These are phyloP conservation scores for Candida loeiensis DNA, from an alignment of 805 yeast species.

Conservation along the genomic window DNA sequence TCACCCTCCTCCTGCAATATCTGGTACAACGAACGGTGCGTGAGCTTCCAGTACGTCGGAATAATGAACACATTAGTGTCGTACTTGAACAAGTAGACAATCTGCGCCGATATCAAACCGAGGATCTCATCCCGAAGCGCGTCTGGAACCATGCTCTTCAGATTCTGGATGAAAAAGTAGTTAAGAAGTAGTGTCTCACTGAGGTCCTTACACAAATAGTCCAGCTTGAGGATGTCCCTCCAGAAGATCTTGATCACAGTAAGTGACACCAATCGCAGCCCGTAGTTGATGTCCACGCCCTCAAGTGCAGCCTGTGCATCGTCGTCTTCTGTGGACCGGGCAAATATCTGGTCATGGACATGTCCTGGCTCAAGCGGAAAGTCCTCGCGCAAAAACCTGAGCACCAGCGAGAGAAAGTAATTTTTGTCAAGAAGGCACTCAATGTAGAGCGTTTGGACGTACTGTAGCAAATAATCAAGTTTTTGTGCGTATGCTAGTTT, in stretches of 20 bases:
- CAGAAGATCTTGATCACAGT: constrained; percentile 66
- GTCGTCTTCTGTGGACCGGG: constrained; percentile 19
- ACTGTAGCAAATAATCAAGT: constrained; percentile 56
- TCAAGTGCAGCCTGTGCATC: constrained; percentile 13
- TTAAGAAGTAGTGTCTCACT: constrained; percentile 56
- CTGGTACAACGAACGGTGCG: constrained; percentile 47
- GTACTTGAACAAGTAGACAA: constrained; percentile 42
- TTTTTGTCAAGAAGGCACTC: constrained; percentile 64
- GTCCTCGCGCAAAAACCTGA: constrained; percentile 45
- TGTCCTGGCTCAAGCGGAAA: constrained; percentile 28
- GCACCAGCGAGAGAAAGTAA: constrained; percentile 60
- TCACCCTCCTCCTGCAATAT: constrained; percentile 23
- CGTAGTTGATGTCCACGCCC: constrained; percentile 27
- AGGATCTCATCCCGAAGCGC: constrained; percentile 32
- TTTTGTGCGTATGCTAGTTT: constrained; percentile 44
- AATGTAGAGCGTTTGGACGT: constrained; percentile 62
- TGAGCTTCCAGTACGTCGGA: constrained; percentile 58
- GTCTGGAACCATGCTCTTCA: constrained; percentile 4
- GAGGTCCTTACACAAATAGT: constrained; percentile 59
- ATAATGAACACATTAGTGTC: constrained; percentile 61
- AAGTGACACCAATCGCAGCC: constrained; percentile 32
- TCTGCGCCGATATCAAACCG: constrained; percentile 22
- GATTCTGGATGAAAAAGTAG: constrained; percentile 31
- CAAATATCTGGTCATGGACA: constrained; percentile 17
- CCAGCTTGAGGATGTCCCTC: constrained; percentile 57